Base-by-base conservation (phyloP, 176 grass and related monocot species). In the Ampelocalamus luodianensis region DNA sequence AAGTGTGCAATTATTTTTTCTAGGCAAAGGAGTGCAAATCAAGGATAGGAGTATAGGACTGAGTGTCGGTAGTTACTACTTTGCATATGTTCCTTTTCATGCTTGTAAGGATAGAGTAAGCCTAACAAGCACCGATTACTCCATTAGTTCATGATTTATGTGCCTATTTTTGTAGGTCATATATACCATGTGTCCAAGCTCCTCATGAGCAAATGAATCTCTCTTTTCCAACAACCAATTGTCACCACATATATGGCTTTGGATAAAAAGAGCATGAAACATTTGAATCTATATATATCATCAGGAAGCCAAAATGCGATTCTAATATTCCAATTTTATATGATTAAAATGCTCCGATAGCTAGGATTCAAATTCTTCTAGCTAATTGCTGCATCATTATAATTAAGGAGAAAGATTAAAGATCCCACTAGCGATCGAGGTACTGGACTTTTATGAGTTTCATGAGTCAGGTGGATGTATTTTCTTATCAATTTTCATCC, bases 91-190 rank as follows among this genome's bases (percentile, higher is more conserved):
- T 54, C 51, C 17, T 54, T 54, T 54, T 6, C 51, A 18, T 54
- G 17, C 5, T 20, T 54, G 51, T 2, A 20, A 54, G 6, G 17
- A 20, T 20, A 18, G n/a, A n/a, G n/a, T n/a, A 54, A 54, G 22
- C 22, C 56, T 60, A 60, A 23, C 55, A 23, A 59, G 56, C 56
- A 60, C 9, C 3, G 8, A 10, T 60, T 24, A 24, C 56, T 60
- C 56, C 56, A 4, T 60, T 24, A 24, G 9, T 60, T n/a, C 56
- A 27, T 75, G 71, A 84, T 76, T 17, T 77, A 29, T 68, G 61
- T 45, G 13, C 54, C 64, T 64, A 86, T 50, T 86, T 86, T 72
- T 17, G 22, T 86, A 87, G 79, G 40, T 82, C 78, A 87, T 82
- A 87, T 87, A 87, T 82, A 18, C 84, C 76, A 65, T 75, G 20